Conservation (phyloP, 768 basidiomycete genomes). For the Calocera cornea region DNA sequence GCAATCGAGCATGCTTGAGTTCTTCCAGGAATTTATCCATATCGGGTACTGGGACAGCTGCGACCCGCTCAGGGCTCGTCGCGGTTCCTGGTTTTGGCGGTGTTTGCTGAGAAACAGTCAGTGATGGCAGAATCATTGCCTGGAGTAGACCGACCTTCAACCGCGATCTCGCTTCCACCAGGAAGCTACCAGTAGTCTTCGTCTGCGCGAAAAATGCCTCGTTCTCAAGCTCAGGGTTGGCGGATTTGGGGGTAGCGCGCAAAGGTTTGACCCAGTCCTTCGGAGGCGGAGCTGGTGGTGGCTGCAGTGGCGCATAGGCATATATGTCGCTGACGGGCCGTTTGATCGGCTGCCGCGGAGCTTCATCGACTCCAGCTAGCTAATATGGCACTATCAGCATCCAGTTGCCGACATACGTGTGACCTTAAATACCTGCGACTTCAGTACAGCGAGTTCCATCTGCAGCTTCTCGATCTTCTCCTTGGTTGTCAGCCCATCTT, state of each 20-base stretch:
- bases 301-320: neutral
- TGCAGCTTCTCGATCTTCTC: constrained; percentile 2
- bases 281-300: neutral
- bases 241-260: neutral
- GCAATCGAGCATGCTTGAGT: neutral
- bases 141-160: neutral
- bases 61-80: neutral
- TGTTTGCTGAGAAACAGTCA: neutral
- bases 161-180: neutral
- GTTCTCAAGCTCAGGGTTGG: neutral
- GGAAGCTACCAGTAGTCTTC: neutral
- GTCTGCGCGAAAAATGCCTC: neutral
- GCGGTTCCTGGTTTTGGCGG: neutral
- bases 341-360: neutral
- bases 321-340: neutral
- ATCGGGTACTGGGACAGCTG: neutral
- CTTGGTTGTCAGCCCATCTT: neutral
- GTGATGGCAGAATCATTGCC: neutral
- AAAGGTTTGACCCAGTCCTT: neutral
- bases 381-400: neutral
- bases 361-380: neutral
- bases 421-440: neutral
- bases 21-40: neutral
- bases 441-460: neutral
- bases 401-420: neutral